A percentile compares a stretch with the other conserved stretches of the same genome.
Evolutionary conservation across 768 basidiomycete species (phyloP).

Genomic region (Mycena metata): DNA sequence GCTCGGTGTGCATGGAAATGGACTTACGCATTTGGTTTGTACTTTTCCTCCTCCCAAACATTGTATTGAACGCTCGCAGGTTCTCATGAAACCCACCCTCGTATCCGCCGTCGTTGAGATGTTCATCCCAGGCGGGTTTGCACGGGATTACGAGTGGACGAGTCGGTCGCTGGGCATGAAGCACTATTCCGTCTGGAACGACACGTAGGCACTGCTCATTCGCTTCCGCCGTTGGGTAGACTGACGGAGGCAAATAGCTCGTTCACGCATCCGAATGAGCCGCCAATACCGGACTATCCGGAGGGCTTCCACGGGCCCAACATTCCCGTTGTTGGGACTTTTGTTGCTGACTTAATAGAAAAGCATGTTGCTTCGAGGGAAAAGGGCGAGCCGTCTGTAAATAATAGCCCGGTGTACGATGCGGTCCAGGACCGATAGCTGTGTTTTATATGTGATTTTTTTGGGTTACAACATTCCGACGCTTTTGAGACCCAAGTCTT

Average conservation of each 20-base stretch:
- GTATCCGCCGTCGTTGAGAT: constrained; percentile 74
- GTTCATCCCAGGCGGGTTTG: constrained; percentile 70
- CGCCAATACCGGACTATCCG: constrained; percentile 58
- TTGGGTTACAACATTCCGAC: constrained; percentile 71
- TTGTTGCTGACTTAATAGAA: constrained; percentile 66
- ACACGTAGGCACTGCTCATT: constrained; percentile 49
- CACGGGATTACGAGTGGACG: constrained; percentile 77
- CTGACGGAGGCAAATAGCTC: neutral
- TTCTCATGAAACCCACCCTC: constrained; percentile 69
- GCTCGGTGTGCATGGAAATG: constrained; percentile 70
- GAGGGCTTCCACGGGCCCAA: constrained; percentile 73
- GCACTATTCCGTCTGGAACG: constrained; percentile 72
- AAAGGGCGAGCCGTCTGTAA: neutral
- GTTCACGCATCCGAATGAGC: constrained; percentile 34
- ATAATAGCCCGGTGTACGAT: constrained; percentile 30
- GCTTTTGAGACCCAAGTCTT: constrained; percentile 80
- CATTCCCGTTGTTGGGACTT: constrained; percentile 67
- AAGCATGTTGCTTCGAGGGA: constrained; percentile 57
- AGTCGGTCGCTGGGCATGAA: constrained; percentile 64
- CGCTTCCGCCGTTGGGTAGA: neutral
- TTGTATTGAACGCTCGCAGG: no score
- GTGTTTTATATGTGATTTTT: neutral
- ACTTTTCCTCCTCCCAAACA: no score
- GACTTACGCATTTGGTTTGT: constrained; percentile 64
- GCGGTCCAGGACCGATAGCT: neutral